Evolutionary conservation across 1,284 basidiomycete species (phyloP), one percentile per base, ranked within the genome.

Genomic region (Pascua guehoae): DNA sequence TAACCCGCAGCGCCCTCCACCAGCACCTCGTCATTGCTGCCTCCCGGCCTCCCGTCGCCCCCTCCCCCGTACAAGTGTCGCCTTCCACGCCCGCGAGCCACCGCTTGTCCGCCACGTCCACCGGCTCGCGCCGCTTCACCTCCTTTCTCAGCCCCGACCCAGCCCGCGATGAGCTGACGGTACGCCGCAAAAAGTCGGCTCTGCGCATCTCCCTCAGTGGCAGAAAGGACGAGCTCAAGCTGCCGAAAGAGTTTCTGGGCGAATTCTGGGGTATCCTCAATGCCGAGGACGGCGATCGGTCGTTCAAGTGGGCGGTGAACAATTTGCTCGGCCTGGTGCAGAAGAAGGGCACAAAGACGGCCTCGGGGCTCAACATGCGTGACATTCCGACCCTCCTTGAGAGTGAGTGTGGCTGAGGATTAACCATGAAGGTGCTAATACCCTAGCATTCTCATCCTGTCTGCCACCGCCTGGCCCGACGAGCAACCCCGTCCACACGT

Each of bases 341-440:
- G 40, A 74, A 73, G 56, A 73, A 71, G 62, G 75, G 73, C 5
- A 75, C 71, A 42, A 75, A 74, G 63, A 76, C 74, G 10, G 60
- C 67, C 1, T 62, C 64, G 2, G 72, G 73, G 4, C 49, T 72
- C 47, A 77, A 75, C 57, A 56, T 77, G 50, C 65, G 58, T 37
- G 73, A 74, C 50, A 67, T 77, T 16, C 66, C 71, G 0, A 63
- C 63, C 12, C 53, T 77, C 8, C 59, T 75, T 8, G 71, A 75
- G 18, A 66, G 72, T 72, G 49, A 60, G 72, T 63, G 45, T 32
- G 24, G 24, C 24, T 32, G 24, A 32, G 24, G 18, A 3, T 12
- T 3, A 43, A 12, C 38, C 1, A 32, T 12, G 15, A 14, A 0
- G 15, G 4, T 32, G 38, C 53, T 53, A 38, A 51, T 49, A 16